Base-by-base conservation (phyloP, 2,329 filamentous ascomycete genomes). In the Orbilia javanica region DNA sequence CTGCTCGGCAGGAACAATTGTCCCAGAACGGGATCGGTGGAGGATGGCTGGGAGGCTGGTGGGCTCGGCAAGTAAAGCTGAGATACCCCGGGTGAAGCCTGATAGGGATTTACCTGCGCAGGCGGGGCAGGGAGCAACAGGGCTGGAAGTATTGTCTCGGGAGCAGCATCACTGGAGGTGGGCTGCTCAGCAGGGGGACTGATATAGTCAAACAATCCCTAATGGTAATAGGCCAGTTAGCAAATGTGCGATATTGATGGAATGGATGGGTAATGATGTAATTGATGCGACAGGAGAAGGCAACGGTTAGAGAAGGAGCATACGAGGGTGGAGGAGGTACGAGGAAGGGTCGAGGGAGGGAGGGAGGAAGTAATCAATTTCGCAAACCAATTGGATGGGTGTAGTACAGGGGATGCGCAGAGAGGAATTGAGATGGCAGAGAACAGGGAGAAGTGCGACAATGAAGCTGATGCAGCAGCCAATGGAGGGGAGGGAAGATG, bases 41-140 rank as follows among this genome's bases (percentile, higher is more conserved):
- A 10, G 42, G 42, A 4, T 44, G 42, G 42, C 42, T 44, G 42
- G 42, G 42, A 53, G 15, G 50, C 50, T 13, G 60, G 29, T 36
- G 68, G 60, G 27, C 44, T 60, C 22, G 68, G 68, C 44, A 72
- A 60, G 20, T 25, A 46, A 31, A 72, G 68, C 15, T 48, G 46
- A 20, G 20, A 36, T 10, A 18, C 29, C 25, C 27, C 10, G 34
- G n/a, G 25, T 6, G 50, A 36, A 1, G 65, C 22, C 48, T 67
- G 44, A 13, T 67, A 18, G 0, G 11, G 4, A 15, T 10, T 34
- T 27, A 31, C 36, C 31, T 52, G 50, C 15, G 34, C 29, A 42
- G 67, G 27, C 55, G 53, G 66, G 18, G 39, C 36, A 31, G 66
- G 66, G 31, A 70, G 42, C 25, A 31, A 22, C 25, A 70, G 39